Evolutionary conservation across 805 yeast species (phyloP), one percentile per base, ranked within the genome.

Genomic region (Candida silvicultrix): DNA sequence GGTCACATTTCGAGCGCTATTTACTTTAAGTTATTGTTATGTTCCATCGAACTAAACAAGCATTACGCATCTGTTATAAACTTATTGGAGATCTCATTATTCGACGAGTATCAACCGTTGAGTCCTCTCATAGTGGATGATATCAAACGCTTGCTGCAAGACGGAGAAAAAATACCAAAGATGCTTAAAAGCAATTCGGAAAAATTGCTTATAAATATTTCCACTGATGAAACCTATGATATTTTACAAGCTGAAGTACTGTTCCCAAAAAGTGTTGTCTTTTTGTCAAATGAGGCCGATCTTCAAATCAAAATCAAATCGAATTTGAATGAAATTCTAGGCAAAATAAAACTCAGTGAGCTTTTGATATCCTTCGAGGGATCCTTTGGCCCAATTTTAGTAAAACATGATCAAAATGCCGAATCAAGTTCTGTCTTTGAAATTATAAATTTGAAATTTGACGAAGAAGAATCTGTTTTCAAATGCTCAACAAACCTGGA

Each of bases 21-120:
- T 4, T 52, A 73, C 7, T 51, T 58, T 34, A 69, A 68, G 42
- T 53, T 79, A 12, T 57, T 71, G 16, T 53, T 59, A 23, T 74
- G 79, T 45, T 71, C 66, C 36, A 41, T 60, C 7, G 50, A 62
- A 32, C 48, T 70, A 41, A 51, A 54, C 7, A 64, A 64, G 41
- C 46, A 47, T 43, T 62, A 51, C 51, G 72, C 67, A 20, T 62
- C 72, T 0, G 55, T 64, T 19, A 36, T 59, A 20, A 65, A 64
- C 42, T 54, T 62, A 11, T 43, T 71, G 14, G 69, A 70, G 42
- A 44, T 73, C 21, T 52, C 62, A 31, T 47, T 63, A 4, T 38
- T 68, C 16, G 54, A 58, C 4, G 45, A 49, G 23, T 10, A 40
- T 11, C 29, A 42, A 37, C 39, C 22, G n/a, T 53, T 31, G 44